Percentiles rank a stretch among this genome's conserved stretches.
Conservation (phyloP, 2,329 filamentous ascomycete genomes). For the Chaetomium olivaceum region DNA sequence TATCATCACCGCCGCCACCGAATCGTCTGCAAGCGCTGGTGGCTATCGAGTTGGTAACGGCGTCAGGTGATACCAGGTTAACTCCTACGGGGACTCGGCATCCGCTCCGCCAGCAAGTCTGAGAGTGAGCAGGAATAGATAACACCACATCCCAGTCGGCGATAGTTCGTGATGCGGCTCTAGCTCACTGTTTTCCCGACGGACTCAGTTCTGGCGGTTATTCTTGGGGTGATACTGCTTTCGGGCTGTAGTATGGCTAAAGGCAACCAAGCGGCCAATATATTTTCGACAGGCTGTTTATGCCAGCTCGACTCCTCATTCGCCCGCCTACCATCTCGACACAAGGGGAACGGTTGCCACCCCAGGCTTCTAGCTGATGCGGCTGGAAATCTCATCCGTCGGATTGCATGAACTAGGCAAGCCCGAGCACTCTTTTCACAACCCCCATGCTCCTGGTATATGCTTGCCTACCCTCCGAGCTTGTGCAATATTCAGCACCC, state of each 20-base stretch:
- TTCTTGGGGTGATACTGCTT: conserved; percentile 1
- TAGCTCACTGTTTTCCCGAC: background rate
- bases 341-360: conserved; percentile 4
- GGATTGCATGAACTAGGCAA: conserved; percentile 3
- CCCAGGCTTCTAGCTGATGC: background rate
- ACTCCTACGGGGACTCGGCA: background rate
- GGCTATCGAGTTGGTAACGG: background rate
- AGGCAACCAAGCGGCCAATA: conserved; percentile 29
- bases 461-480: background rate
- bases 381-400: background rate
- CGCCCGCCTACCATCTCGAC: conserved; percentile 9
- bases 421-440: background rate
- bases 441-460: background rate
- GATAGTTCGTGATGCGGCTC: background rate
- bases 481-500: background rate
- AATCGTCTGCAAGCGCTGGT: background rate
- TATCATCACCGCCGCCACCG: background rate
- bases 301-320: conserved; percentile 19
- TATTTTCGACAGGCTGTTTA: conserved; percentile 28
- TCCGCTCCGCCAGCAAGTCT: background rate
- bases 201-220: conserved; percentile 1
- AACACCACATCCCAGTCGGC: background rate
- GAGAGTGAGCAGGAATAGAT: background rate
- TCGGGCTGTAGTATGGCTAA: conserved; percentile 27
- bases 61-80: background rate